Evolutionary conservation across 2,329 filamentous ascomycete species (phyloP), one percentile per base, ranked within the genome.

Genomic region (Stachybotrys echinatus): DNA sequence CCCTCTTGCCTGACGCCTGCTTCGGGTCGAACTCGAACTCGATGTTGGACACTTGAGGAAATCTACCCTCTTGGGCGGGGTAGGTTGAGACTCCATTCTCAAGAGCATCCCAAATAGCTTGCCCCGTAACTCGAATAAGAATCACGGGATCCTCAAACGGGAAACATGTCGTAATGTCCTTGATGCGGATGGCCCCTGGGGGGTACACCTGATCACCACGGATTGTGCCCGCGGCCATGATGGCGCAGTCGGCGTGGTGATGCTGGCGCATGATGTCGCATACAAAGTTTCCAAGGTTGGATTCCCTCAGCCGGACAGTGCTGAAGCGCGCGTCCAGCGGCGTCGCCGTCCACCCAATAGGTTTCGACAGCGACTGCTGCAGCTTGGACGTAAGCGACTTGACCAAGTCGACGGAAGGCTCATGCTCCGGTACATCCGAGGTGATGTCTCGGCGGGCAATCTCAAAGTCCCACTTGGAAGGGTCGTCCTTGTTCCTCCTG

Each of bases 111-210:
- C 85, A 74, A 27, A 96, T 81, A 1, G 85, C 87, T 58, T 82
- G 75, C 0, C 92, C 92, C 0, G 74, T 83, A 5, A 90, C 76
- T 31, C 79, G 80, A 52, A 96, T 74, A 4, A 95, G 81, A 0
- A 96, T 86, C 1, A 92, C 87, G 0, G 91, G 90, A 55, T 96
- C 91, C 63, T 96, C 91, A 58, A 96, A 96, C 0, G 92, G 92
- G 57, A 96, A 96, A 62, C 89, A 95, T 47, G 88, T 88, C 50
- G 91, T 81, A n/a, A 95, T 81, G 60, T 95, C 89, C 61, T 89
- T 89, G 52, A 95, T 72, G 21, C 85, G 76, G 7, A 96, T 72
- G 0, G 91, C 74, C 0, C 91, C 91, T 0, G 89, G 88, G 0
- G 89, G 84, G 59, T 95, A 96, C 27, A 96, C 84, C 65, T 94